A percentile compares a stretch with the other conserved stretches of the same genome.
These are phyloP conservation scores for Suillus discolor DNA, from an alignment of 768 basidiomycete species.

Conservation along the genomic window DNA sequence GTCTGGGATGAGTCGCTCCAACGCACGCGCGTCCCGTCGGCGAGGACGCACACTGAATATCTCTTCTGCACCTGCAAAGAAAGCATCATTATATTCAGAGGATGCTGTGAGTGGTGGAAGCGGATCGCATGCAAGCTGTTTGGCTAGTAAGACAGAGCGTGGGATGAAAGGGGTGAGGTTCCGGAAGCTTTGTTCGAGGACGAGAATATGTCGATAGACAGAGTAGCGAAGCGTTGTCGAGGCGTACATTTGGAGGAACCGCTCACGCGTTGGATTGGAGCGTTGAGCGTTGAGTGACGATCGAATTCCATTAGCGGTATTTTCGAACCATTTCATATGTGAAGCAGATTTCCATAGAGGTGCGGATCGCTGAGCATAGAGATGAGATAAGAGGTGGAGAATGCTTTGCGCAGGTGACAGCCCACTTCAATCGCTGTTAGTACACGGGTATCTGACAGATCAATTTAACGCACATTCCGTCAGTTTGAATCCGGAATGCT, in stretches of 20 bases:
- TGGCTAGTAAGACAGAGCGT: constrained; percentile 47
- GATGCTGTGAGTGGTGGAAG: constrained; percentile 69
- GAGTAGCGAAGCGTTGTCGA: constrained; percentile 47
- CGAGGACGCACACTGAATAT: constrained; percentile 37
- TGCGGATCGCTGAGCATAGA: constrained; percentile 81
- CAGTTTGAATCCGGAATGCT: constrained; percentile 71
- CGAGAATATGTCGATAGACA: constrained; percentile 75
- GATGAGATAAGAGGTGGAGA: constrained; percentile 81
- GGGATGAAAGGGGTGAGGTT: constrained; percentile 76
- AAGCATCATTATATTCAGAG: constrained; percentile 68
- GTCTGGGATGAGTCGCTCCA: constrained; percentile 63
- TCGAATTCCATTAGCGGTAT: constrained; percentile 46
- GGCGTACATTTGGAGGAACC: constrained; percentile 42
- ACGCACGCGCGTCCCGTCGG: constrained; percentile 50
- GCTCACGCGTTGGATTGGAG: constrained; percentile 29
- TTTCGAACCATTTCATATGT: constrained; percentile 67
- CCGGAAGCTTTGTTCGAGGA: constrained; percentile 64
- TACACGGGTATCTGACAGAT: not conserved
- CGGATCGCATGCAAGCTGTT: constrained; percentile 81
- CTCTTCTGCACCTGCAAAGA: constrained; percentile 72
- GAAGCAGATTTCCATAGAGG: constrained; percentile 81
- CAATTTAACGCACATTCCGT: constrained; percentile 51
- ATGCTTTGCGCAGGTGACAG: constrained; percentile 43
- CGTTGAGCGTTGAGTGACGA: constrained; percentile 36
- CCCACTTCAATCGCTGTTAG: constrained; percentile 32